These are phyloP conservation scores for Heritiera littoralis DNA, from an alignment of 345 rosid species.

Conservation along the genomic window DNA sequence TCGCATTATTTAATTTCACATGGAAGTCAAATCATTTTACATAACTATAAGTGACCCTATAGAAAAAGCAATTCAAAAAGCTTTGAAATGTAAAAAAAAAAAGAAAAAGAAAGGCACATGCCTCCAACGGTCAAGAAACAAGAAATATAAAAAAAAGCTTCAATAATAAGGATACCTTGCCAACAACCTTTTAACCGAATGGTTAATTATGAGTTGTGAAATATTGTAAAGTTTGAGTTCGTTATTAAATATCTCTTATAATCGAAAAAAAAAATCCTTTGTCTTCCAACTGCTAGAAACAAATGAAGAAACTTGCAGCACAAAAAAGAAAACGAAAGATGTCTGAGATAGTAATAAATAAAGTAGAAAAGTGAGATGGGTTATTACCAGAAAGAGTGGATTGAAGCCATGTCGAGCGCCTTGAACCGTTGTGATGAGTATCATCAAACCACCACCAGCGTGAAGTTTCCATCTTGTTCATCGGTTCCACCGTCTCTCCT, in stretches of 20 bases:
- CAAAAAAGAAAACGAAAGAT: background rate
- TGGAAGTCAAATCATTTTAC: background rate
- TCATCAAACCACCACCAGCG: too few relatives aligned
- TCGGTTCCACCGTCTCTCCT: too few relatives aligned
- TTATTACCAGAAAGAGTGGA: too few relatives aligned
- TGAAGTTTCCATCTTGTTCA: too few relatives aligned
- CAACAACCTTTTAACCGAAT: too few relatives aligned
- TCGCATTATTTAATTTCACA: background rate
- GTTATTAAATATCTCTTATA: too few relatives aligned
- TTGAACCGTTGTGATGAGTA: too few relatives aligned
- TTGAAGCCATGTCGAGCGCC: too few relatives aligned
- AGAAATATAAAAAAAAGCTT: background rate
- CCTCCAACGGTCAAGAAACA: conserved; percentile 29
- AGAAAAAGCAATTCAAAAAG: conserved; percentile 17
- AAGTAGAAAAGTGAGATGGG: background rate
- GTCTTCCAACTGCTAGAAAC: background rate
- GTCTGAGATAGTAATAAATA: background rate
- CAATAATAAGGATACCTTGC: background rate
- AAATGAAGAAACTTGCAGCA: background rate
- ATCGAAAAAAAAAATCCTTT: too few relatives aligned
- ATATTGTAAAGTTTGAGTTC: too few relatives aligned
- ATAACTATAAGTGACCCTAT: background rate
- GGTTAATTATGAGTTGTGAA: too few relatives aligned
- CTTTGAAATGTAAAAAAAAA: background rate
- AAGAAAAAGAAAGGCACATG: background rate